Evolutionary conservation across 2,329 filamentous ascomycete species (phyloP), one percentile per base, ranked within the genome.

Genomic region (Plenodomus biglobosus): DNA sequence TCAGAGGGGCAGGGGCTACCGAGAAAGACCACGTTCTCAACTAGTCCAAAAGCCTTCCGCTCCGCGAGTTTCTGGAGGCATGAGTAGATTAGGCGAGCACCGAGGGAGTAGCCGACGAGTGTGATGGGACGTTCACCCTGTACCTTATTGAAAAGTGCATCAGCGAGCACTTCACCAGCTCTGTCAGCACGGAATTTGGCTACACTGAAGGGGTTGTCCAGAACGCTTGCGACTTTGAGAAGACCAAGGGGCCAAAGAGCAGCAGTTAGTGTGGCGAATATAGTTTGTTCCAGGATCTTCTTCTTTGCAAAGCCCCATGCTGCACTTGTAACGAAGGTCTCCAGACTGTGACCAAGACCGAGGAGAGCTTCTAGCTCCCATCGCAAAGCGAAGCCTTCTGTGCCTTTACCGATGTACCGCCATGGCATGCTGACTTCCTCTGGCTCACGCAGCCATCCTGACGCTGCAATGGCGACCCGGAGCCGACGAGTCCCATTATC

Each of bases 1-100:
- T 86, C 82, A 0, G 86, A 88, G 0, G 92, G 90, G 0, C 87
- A 84, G 0, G 92, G 90, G 0, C 89, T 81, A 2, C 92, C 92
- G 48, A 96, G 87, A 5, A 96, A 73, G 3, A 96, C 85, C 1
- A 88, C 90, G 15, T 85, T 86, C 61, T 96, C 92, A 18, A 97
- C 75, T 1, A 96, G 75, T 0, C 92, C 92, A 61, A 95, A 96
- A 0, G 88, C 90, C 47, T 83, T 82, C 36, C 90, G 81, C 65
- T 90, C 84, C 0, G 90, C 89, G 11, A 96, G 80, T 8, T 79
- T 83, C 62, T 86, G 83, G 2, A 96, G 78, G 60, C 92, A 96
- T 1, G 86, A 84, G 69, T 88, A 95, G 40, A 96, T 90, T 11
- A 94, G 83, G 20, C 88, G 80, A 3, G 90, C 88, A 7, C 90